These are phyloP conservation scores for Blastobotrys americana DNA, from an alignment of 805 yeast species.

Conservation along the genomic window DNA sequence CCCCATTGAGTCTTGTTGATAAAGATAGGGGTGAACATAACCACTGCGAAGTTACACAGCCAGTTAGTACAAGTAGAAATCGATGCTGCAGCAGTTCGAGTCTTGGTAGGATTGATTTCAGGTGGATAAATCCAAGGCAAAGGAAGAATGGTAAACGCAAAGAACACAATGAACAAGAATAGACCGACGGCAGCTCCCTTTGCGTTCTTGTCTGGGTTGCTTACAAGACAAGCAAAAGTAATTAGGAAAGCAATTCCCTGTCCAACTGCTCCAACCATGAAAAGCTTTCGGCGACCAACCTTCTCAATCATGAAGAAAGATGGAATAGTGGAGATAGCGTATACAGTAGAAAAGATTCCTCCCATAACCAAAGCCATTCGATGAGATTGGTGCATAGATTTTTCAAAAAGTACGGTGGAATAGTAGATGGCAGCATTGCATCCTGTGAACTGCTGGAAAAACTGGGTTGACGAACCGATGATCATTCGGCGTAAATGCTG, in stretches of 20 bases:
- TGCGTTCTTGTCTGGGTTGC: constrained; percentile 13
- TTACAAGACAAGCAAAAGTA: constrained; percentile 19
- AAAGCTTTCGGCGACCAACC: constrained; percentile 59
- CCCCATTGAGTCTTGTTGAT: constrained; percentile 45
- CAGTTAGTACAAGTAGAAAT: constrained; percentile 61
- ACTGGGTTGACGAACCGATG: constrained; percentile 58
- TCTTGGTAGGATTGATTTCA: constrained; percentile 21
- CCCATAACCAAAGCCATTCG: constrained; percentile 20
- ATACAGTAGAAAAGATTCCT: constrained; percentile 21
- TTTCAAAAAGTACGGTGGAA: constrained; percentile 21
- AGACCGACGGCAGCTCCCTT: constrained; percentile 23
- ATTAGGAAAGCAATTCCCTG: constrained; percentile 35
- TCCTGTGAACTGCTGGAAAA: constrained; percentile 25
- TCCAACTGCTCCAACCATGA: constrained; percentile 44
- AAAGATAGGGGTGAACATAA: constrained; percentile 58
- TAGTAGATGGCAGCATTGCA: constrained; percentile 28
- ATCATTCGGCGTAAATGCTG: constrained; percentile 56
- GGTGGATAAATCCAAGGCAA: constrained; percentile 24
- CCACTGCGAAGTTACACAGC: constrained; percentile 58
- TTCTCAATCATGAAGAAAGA: constrained; percentile 32
- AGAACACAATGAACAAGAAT: constrained; percentile 20
- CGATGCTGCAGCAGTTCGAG: constrained; percentile 41
- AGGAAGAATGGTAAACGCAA: constrained; percentile 21
- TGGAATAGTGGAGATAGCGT: constrained; percentile 22
- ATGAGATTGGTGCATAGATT: constrained; percentile 12